A percentile compares a stretch with the other conserved stretches of the same genome.
Evolutionary conservation across 2,329 filamentous ascomycete species (phyloP).

Genomic region (Fusarium pilosicola): DNA sequence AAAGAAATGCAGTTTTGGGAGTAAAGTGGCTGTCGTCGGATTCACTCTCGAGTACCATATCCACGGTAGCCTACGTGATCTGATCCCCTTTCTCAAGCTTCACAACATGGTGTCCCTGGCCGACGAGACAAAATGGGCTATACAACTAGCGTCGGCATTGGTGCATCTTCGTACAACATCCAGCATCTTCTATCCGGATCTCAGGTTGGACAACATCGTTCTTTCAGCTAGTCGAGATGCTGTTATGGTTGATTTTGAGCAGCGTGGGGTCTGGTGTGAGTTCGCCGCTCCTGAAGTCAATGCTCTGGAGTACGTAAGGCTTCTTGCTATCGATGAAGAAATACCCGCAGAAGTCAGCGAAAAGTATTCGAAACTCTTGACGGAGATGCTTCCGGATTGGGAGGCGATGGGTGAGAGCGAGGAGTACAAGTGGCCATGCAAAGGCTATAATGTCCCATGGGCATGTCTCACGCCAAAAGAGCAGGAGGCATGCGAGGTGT

Average conservation of each 20-base stretch:
- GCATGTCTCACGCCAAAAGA: slow-evolving; percentile 60
- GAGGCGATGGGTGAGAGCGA: slow-evolving; percentile 53
- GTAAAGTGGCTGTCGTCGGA: slow-evolving; percentile 64
- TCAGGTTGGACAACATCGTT: slow-evolving; percentile 69
- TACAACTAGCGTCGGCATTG: slow-evolving; percentile 62
- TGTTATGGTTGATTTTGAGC: slow-evolving; percentile 71
- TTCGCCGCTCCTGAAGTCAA: slow-evolving; percentile 70
- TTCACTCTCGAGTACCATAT: slow-evolving; percentile 66
- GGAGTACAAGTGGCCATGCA: slow-evolving; percentile 58
- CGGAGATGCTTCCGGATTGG: slow-evolving; percentile 59
- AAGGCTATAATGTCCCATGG: slow-evolving; percentile 68
- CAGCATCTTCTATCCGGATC: slow-evolving; percentile 65
- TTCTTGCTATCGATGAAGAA: slow-evolving; percentile 61
- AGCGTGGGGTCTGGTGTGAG: slow-evolving; percentile 70
- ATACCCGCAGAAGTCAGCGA: slow-evolving; percentile 53
- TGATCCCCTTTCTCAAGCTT: slow-evolving; percentile 61
- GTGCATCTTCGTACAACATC: slow-evolving; percentile 59
- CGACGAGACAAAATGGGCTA: slow-evolving; percentile 64
- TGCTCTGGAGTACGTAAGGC: slow-evolving; percentile 66
- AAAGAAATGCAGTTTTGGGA: slow-evolving; percentile 65
- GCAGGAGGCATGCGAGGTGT: slow-evolving; percentile 68
- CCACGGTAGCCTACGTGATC: slow-evolving; percentile 65
- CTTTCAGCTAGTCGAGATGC: slow-evolving; percentile 58
- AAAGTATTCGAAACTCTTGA: slow-evolving; percentile 55
- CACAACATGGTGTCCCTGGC: slow-evolving; percentile 54